Conservation (phyloP, 805 yeast genomes). For the Yarrowia sp. region DNA sequence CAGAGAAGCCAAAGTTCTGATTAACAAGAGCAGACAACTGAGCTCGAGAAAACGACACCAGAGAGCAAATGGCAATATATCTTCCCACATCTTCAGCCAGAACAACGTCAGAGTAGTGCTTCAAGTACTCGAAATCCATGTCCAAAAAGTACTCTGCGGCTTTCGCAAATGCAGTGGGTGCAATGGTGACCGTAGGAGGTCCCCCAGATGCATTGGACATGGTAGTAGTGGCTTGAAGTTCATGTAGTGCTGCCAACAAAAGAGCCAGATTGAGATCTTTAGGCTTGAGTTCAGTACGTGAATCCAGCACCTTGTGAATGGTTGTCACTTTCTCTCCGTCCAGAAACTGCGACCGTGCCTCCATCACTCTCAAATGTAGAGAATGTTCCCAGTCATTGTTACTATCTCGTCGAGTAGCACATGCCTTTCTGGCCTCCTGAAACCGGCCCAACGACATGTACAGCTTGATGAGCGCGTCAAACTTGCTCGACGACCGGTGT, state of each 20-base stretch:
- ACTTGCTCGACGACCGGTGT: neutral
- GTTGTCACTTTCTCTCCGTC: conserved; percentile 14
- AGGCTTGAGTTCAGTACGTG: neutral
- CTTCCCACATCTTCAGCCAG: neutral
- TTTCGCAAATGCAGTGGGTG: neutral
- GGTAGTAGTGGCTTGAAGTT: conserved; percentile 2
- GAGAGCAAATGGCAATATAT: conserved; percentile 5
- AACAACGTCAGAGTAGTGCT: neutral
- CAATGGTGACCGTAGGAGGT: neutral
- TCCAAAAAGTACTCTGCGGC: conserved; percentile 19
- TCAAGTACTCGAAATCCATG: conserved; percentile 12
- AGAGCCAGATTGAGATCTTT: conserved; percentile 1
- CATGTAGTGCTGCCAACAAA: neutral
- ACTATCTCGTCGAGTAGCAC: neutral
- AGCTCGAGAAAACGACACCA: neutral
- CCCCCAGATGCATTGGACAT: neutral
- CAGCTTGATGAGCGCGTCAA: neutral
- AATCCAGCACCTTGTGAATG: conserved; percentile 7
- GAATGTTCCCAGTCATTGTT: conserved; percentile 25
- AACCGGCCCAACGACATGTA: neutral
- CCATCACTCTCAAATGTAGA: conserved; percentile 15
- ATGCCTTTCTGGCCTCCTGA: conserved; percentile 6
- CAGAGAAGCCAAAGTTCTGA: conserved; percentile 5
- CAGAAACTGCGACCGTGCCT: conserved; percentile 1
- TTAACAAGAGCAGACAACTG: conserved; percentile 10